Evolutionary conservation across 768 basidiomycete genomes (phyloP).

Genomic region (Saitozyma sp.): DNA sequence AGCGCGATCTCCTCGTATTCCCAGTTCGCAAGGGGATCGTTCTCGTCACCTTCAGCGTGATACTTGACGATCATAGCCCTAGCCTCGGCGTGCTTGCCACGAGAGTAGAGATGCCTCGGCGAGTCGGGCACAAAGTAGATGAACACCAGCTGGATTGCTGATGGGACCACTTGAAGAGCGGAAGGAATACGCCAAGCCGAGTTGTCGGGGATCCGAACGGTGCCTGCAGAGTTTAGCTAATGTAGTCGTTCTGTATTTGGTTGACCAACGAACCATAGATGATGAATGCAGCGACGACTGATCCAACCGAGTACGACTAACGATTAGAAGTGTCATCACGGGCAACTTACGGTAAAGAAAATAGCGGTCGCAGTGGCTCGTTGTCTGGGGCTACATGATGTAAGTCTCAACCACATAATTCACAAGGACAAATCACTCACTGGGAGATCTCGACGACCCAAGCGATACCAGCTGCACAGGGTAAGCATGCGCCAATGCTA

Average conservation of each 20-base stretch:
- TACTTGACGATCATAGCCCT: conserved; percentile 26
- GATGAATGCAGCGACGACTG: conserved; percentile 69
- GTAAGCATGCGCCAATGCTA: too few relatives aligned
- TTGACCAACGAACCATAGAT: conserved; percentile 67
- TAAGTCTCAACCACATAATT: too few relatives aligned
- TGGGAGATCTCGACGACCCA: too few relatives aligned
- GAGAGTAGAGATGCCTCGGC: conserved; percentile 52
- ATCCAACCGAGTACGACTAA: too few relatives aligned
- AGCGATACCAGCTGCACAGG: too few relatives aligned
- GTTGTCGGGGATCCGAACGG: background rate
- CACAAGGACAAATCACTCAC: too few relatives aligned
- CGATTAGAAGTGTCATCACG: too few relatives aligned
- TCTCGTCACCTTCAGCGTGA: conserved; percentile 38
- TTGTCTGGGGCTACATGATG: too few relatives aligned
- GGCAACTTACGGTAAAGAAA: too few relatives aligned
- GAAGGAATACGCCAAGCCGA: conserved; percentile 60
- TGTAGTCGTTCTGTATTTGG: background rate
- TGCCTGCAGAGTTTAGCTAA: too few relatives aligned
- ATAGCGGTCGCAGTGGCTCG: too few relatives aligned
- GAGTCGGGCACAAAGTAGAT: conserved; percentile 75
- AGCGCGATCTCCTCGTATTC: conserved; percentile 58
- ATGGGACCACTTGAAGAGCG: conserved; percentile 36
- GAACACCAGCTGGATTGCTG: conserved; percentile 56
- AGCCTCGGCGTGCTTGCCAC: conserved; percentile 59
- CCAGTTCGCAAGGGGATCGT: conserved; percentile 38